Evolutionary conservation across 768 basidiomycete genomes (phyloP).

Genomic region (Mycena vitilis): DNA sequence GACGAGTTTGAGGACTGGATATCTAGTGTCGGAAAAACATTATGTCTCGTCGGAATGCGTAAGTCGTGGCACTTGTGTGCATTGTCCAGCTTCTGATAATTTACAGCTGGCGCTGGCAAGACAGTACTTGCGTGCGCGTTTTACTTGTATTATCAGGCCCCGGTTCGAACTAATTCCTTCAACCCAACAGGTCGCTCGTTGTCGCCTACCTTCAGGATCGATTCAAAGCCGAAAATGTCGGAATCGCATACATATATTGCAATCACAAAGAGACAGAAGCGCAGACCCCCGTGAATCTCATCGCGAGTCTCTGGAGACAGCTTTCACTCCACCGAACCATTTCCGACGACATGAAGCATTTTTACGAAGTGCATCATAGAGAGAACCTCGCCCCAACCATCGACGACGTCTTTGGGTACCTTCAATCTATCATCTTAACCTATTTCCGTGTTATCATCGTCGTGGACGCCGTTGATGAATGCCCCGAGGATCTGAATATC

Average conservation of each 20-base stretch:
- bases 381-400: background rate
- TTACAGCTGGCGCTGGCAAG: background rate
- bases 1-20: background rate
- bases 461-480: slow-evolving; percentile 1
- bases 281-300: background rate
- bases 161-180: background rate
- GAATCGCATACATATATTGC: background rate
- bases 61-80: background rate
- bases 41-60: background rate
- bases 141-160: background rate
- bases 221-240: background rate
- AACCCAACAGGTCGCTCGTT: background rate
- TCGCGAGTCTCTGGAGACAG: slow-evolving; percentile 5
- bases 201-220: background rate
- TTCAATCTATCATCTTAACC: background rate
- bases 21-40: background rate
- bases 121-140: slow-evolving; percentile 3
- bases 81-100: background rate
- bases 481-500: background rate
- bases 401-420: background rate
- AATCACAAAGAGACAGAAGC: background rate
- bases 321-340: background rate
- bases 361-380: background rate
- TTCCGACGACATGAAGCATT: background rate
- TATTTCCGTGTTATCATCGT: background rate